Evolutionary conservation across 257 asterid species (phyloP).

Genomic region (Primulina tabacum): DNA sequence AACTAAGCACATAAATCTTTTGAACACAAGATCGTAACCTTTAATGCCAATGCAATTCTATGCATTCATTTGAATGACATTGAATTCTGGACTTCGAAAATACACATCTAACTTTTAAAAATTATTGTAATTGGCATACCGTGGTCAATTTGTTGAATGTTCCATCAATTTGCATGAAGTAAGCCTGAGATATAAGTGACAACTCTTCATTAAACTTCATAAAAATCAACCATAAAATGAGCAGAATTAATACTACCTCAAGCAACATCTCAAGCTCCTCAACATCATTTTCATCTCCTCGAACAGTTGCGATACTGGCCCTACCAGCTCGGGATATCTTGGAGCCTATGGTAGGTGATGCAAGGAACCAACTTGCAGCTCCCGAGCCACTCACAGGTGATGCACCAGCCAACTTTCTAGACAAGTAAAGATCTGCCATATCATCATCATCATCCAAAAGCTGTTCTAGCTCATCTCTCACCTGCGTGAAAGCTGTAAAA

Average conservation of each 20-base stretch:
- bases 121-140: slow-evolving; percentile 39
- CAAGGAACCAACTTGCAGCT: slow-evolving; percentile 65
- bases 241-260: slow-evolving; percentile 45
- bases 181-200: slow-evolving; percentile 55
- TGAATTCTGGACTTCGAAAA: neutral
- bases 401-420: slow-evolving; percentile 68
- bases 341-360: slow-evolving; percentile 84
- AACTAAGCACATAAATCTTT: neutral
- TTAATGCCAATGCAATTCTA: neutral
- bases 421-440: slow-evolving; percentile 92
- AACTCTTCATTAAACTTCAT: neutral
- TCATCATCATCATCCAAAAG: slow-evolving; percentile 96
- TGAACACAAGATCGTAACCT: neutral
- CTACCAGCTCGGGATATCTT: slow-evolving; percentile 81
- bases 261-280: slow-evolving; percentile 96
- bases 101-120: neutral
- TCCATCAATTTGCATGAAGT: slow-evolving; percentile 92
- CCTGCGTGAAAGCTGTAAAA: slow-evolving; percentile 44
- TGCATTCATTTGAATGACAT: neutral
- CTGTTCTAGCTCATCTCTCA: slow-evolving; percentile 94
- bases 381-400: slow-evolving; percentile 84
- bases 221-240: neutral
- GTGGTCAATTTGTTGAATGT: slow-evolving; percentile 79
- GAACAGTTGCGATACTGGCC: slow-evolving; percentile 81
- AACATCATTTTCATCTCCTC: slow-evolving; percentile 83